Evolutionary conservation across 2,329 filamentous ascomycete species (phyloP).

Genomic region (Aspergillus fischeri): DNA sequence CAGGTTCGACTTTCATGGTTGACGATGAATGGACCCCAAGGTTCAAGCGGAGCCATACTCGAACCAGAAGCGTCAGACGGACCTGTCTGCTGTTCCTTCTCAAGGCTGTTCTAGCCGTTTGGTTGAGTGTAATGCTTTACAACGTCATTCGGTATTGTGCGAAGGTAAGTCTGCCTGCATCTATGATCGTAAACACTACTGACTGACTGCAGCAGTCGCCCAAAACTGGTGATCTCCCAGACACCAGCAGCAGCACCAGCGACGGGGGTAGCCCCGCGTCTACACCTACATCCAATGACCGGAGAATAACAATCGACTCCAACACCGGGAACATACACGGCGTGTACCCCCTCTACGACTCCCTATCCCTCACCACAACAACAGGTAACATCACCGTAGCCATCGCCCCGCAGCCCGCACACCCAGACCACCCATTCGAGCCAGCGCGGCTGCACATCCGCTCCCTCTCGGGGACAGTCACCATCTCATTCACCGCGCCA

Average conservation of each 20-base stretch:
- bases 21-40: background rate
- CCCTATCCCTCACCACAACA: conserved; percentile 27
- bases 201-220: background rate
- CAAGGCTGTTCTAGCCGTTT: background rate
- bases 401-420: conserved; percentile 29
- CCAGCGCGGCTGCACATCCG: conserved; percentile 26
- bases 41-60: background rate
- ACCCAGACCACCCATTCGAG: conserved; percentile 10
- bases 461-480: conserved; percentile 23
- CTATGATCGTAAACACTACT: background rate
- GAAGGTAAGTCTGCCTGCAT: background rate
- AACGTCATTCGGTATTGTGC: background rate
- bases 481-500: conserved; percentile 17
- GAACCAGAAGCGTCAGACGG: background rate
- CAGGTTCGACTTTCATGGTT: background rate
- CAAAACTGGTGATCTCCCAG: background rate
- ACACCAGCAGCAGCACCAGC: background rate
- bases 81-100: background rate
- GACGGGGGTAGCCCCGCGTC: no score
- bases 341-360: conserved; percentile 29
- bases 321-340: conserved; percentile 20
- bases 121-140: background rate
- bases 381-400: conserved; percentile 26
- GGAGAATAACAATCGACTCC: conserved; percentile 19
- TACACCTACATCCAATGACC: background rate